Percentiles rank a stretch among this genome's conserved stretches.
Evolutionary conservation across 495 filamentous ascomycete genomes (phyloP).

Genomic region (Penicillium silybi): DNA sequence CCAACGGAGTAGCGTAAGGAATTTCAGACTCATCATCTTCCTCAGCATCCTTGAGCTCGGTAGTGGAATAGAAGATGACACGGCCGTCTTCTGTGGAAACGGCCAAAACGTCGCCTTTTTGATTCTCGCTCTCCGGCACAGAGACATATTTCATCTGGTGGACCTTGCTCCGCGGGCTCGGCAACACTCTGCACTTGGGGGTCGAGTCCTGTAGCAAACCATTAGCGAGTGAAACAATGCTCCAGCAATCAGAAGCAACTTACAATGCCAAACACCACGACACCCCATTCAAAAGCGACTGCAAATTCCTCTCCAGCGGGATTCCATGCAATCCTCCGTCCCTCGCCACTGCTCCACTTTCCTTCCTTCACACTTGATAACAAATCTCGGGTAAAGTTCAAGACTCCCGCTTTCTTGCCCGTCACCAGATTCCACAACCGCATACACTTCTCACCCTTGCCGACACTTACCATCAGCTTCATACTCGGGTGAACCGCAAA

Average conservation of each 20-base stretch:
- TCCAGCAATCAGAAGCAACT: constrained; percentile 18
- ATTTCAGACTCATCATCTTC: constrained; percentile 36
- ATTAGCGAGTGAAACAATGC: constrained; percentile 12
- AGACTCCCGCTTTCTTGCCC: constrained; percentile 87
- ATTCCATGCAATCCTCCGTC: constrained; percentile 80
- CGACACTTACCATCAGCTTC: constrained; percentile 92
- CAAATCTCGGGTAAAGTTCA: constrained; percentile 71
- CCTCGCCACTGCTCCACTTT: constrained; percentile 75
- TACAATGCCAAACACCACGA: constrained; percentile 77
- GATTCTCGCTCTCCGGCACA: constrained; percentile 35
- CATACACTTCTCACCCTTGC: constrained; percentile 85
- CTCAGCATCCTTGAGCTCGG: constrained; percentile 27
- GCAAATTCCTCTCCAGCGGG: constrained; percentile 71
- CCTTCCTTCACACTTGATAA: constrained; percentile 69
- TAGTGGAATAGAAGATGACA: constrained; percentile 78
- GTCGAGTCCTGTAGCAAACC: constrained; percentile 57
- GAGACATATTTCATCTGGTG: constrained; percentile 73
- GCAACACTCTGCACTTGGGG: constrained; percentile 66
- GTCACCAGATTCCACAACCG: constrained; percentile 95
- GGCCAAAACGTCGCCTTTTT: constrained; percentile 55
- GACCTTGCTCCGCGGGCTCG: constrained; percentile 69
- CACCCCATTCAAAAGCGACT: constrained; percentile 83
- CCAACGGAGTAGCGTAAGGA: constrained; percentile 55
- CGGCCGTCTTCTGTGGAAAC: constrained; percentile 92
- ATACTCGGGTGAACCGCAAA: constrained; percentile 93